A percentile compares a stretch with the other conserved stretches of the same genome.
phyloP scores from a whole-genome alignment of 2,329 filamentous ascomycete species.

The Cercospora sp. region DNA sequence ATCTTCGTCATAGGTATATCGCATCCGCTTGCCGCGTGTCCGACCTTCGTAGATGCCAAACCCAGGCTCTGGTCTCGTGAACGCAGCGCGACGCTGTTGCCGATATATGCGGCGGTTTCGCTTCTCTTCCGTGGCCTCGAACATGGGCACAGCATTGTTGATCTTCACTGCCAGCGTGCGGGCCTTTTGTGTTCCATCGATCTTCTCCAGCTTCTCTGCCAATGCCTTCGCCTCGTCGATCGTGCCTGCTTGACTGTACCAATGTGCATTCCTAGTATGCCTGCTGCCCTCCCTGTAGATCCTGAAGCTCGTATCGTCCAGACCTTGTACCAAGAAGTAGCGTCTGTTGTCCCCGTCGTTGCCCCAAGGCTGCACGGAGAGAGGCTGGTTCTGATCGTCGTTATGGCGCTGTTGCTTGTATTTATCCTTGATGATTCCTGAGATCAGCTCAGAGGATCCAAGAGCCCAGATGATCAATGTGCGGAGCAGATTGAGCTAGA shows the following conservation, averaged over 20 bases:
- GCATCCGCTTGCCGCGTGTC: slow-evolving; percentile 91
- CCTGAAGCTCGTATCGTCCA: slow-evolving; percentile 90
- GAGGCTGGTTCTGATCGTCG: slow-evolving; percentile 75
- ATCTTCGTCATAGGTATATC: slow-evolving; percentile 93
- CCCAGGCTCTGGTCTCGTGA: slow-evolving; percentile 81
- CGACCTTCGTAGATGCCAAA: slow-evolving; percentile 95
- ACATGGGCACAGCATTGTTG: slow-evolving; percentile 74
- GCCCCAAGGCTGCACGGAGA: slow-evolving; percentile 89
- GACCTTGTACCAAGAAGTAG: slow-evolving; percentile 90
- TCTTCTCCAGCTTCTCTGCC: slow-evolving; percentile 71
- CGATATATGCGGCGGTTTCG: slow-evolving; percentile 91
- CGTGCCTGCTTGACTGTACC: slow-evolving; percentile 88
- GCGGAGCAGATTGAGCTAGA: slow-evolving; percentile 76
- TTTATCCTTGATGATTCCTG: slow-evolving; percentile 76
- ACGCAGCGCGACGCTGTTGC: slow-evolving; percentile 78
- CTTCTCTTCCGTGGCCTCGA: slow-evolving; percentile 96
- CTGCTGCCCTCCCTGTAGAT: slow-evolving; percentile 93
- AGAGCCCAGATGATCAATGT: slow-evolving; percentile 86
- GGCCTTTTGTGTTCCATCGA: slow-evolving; percentile 79
- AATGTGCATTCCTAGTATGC: slow-evolving; percentile 67
- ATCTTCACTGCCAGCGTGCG: slow-evolving; percentile 77
- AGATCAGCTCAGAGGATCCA: slow-evolving; percentile 80
- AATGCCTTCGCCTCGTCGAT: slow-evolving; percentile 82
- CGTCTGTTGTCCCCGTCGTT: slow-evolving; percentile 84
- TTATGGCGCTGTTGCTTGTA: slow-evolving; percentile 86